phyloP scores from a whole-genome alignment of 208 protist species.

The Leptomonas seymouri region DNA sequence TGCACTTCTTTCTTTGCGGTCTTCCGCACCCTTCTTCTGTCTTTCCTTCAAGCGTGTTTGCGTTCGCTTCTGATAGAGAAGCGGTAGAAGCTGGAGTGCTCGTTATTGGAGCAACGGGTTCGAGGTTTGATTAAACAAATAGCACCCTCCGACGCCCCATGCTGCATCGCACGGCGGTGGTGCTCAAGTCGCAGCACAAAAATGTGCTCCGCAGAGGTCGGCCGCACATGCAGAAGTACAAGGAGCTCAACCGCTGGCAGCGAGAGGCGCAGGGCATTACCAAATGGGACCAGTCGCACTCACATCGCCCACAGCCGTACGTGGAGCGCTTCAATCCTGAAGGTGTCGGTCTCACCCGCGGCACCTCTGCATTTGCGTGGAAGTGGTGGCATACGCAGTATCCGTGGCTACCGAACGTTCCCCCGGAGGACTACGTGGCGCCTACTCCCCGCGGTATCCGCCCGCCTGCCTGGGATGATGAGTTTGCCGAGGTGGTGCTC shows the following conservation, averaged over 20 bases:
- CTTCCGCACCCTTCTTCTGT: too few species aligned
- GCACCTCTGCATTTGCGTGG: constrained; percentile 79
- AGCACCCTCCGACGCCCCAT: constrained; percentile 12
- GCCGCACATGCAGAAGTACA: constrained; percentile 88
- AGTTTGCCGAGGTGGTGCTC: constrained; percentile 76
- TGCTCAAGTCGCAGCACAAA: constrained; percentile 77
- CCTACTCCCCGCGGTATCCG: constrained; percentile 45
- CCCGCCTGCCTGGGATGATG: constrained; percentile 81
- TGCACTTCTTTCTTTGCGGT: too few species aligned
- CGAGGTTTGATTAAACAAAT: background rate
- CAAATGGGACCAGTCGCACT: constrained; percentile 90
- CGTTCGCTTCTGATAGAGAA: too few species aligned
- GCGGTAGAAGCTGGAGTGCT: too few species aligned
- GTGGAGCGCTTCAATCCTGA: constrained; percentile 91
- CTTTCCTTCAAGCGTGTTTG: too few species aligned
- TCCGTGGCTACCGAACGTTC: constrained; percentile 88
- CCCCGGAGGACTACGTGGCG: constrained; percentile 49
- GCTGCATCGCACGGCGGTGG: constrained; percentile 37
- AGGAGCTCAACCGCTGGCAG: constrained; percentile 90
- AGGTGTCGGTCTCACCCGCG: constrained; percentile 80
- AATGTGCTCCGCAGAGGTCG: constrained; percentile 81
- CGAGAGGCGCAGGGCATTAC: constrained; percentile 89
- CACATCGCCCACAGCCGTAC: constrained; percentile 77
- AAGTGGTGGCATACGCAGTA: constrained; percentile 94
- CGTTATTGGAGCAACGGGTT: background rate